Conservation (phyloP, 148 eudicot species). For the Rhododendron griersonianum region DNA sequence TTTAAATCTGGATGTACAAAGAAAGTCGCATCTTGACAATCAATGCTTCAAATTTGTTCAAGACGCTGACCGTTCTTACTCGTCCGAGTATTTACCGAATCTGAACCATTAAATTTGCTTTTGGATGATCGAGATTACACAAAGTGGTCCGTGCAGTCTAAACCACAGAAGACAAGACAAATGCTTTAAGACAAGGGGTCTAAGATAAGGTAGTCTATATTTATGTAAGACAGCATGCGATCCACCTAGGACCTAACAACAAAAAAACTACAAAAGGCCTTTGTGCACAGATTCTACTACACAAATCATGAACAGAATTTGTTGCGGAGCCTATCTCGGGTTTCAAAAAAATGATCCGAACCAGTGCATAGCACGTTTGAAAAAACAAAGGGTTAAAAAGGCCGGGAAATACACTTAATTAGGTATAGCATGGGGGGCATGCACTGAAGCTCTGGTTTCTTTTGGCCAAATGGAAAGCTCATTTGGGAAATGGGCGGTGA, state of each 20-base stretch:
- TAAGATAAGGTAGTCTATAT: not conserved
- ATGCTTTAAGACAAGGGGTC: not conserved
- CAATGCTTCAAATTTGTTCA: not conserved
- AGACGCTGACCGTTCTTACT: not conserved
- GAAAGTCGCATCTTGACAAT: not conserved
- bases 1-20: too few relatives aligned
- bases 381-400: not conserved
- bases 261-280: not conserved
- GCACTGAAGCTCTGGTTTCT: not conserved
- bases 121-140: not conserved
- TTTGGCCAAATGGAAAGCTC: not conserved
- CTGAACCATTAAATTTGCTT: not conserved
- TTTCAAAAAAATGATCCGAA: too few relatives aligned
- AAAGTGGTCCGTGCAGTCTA: not conserved
- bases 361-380: too few relatives aligned
- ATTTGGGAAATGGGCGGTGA: not conserved
- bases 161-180: not conserved
- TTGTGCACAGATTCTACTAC: not conserved
- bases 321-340: too few relatives aligned
- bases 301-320: not conserved
- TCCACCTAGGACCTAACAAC: not conserved
- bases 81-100: not conserved
- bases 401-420: not conserved
- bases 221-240: not conserved
- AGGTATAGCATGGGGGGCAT: not conserved